phyloP scores from a whole-genome alignment of 2,329 filamentous ascomycete species.

The Fusarium sp. region DNA sequence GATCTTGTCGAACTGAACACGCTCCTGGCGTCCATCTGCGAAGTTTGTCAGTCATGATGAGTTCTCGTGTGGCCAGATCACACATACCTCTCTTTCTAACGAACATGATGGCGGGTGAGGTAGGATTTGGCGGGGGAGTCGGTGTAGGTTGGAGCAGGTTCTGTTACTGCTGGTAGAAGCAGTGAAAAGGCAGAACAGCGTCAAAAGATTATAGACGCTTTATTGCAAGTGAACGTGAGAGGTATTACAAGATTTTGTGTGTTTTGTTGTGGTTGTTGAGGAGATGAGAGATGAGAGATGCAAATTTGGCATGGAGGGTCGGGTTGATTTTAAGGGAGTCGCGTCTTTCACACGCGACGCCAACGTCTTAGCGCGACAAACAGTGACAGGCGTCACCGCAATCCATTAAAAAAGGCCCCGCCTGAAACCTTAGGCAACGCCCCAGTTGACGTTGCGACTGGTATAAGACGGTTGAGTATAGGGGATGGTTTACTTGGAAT shows the following conservation, averaged over 20 bases:
- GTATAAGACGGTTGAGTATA: conserved; percentile 10
- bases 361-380: conserved; percentile 53
- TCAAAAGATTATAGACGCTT: conserved; percentile 30
- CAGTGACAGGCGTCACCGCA: conserved; percentile 33
- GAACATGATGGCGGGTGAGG: conserved; percentile 63
- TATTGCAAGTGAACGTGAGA: conserved; percentile 29
- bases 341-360: conserved; percentile 54
- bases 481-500: conserved; percentile 20
- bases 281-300: conserved; percentile 44
- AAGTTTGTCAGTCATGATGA: conserved; percentile 46
- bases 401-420: conserved; percentile 50
- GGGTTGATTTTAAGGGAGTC: conserved; percentile 54
- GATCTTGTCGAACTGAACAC: conserved; percentile 99
- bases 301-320: conserved; percentile 44
- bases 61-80: conserved; percentile 6
- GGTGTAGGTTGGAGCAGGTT: conserved; percentile 40
- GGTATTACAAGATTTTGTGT: conserved; percentile 30
- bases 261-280: conserved; percentile 42
- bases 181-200: conserved; percentile 44
- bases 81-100: conserved; percentile 73
- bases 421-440: conserved; percentile 47
- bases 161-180: conserved; percentile 44
- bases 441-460: conserved; percentile 24
- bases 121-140: conserved; percentile 37
- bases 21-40: conserved; percentile 97